Base-by-base conservation (phyloP, 768 basidiomycete species). In the Hirschioporus abietinus region DNA sequence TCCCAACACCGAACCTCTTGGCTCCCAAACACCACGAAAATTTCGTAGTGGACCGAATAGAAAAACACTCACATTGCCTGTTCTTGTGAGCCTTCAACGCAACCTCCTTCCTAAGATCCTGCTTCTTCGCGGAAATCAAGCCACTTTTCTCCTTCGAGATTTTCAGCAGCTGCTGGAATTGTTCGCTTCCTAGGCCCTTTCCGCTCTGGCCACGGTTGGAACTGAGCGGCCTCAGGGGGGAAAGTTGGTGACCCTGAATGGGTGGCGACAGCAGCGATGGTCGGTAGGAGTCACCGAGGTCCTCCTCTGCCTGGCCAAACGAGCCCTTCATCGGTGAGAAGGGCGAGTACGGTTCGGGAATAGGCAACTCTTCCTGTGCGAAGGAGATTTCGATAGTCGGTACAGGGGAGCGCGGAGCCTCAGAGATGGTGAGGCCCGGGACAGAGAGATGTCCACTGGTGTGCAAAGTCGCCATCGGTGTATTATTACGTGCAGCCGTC, bases 331-430 rank as follows among this genome's bases (percentile, higher is more conserved):
- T 73, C 60, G 70, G 57, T n/a, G 79, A 74, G 70, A 89, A 88
- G 9, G 89, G 88, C 65, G 89, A 90, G 74, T 80, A 86, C 1
- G 88, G 86, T 73, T 90, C 87, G 35, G 77, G 70, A 35, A 72
- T 65, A 58, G 77, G 75, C 63, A 84, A 82, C 70, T 84, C 79
- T n/a, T 84, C 84, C 2, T 88, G 85, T 62, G 90, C 85, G 35
- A 81, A 85, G 24, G 88, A 91, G 72, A 93, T 85, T 70, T 81
- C 83, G 70, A 93, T 92, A 69, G 83, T 79, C 70, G 91, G 90
- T 71, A 91, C 77, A 66, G 82, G 78, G 65, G 80, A 76, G 67
- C 68, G 75, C 74, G 70, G 76, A 73, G 67, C 75, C 42, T 52
- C 42, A 15, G 42, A 15, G 42, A 52, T 20, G 20, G 42, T 52